phyloP scores from a whole-genome alignment of 805 yeast genomes.

The Candida railenensis region DNA sequence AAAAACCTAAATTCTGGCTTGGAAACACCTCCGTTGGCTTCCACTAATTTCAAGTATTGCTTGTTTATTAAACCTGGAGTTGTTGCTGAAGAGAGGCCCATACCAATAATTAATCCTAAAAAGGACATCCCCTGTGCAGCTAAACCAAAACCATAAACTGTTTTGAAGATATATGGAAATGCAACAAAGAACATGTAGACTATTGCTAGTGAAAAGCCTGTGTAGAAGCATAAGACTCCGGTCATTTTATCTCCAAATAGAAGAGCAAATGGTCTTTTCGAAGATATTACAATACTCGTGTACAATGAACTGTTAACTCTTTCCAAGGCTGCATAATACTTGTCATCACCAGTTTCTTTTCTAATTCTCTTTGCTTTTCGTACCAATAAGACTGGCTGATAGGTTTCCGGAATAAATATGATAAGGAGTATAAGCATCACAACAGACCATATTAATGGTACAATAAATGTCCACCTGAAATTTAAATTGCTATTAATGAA shows the following conservation, averaged over 20 bases:
- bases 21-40: slow-evolving; percentile 38
- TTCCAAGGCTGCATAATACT: slow-evolving; percentile 43
- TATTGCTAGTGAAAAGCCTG: slow-evolving; percentile 45
- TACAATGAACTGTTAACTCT: slow-evolving; percentile 14
- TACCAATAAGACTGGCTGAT: slow-evolving; percentile 23
- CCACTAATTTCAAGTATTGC: slow-evolving; percentile 30
- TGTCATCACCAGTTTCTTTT: slow-evolving; percentile 33
- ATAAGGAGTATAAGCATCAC: slow-evolving; percentile 16
- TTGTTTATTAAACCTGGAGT: slow-evolving; percentile 24
- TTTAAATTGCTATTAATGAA: slow-evolving; percentile 17
- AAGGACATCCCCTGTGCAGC: slow-evolving; percentile 29
- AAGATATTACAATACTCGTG: slow-evolving; percentile 18
- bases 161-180: slow-evolving; percentile 42
- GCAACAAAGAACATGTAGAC: slow-evolving; percentile 43
- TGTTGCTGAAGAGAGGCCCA: slow-evolving; percentile 26
- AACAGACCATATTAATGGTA: slow-evolving; percentile 24
- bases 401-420: slow-evolving; percentile 28
- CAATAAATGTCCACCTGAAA: slow-evolving; percentile 26
- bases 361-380: slow-evolving; percentile 25
- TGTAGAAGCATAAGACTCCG: slow-evolving; percentile 31
- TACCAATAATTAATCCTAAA: slow-evolving; percentile 37
- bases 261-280: slow-evolving; percentile 22
- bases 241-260: slow-evolving; percentile 30
- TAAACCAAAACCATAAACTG: slow-evolving; percentile 24
- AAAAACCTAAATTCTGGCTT: slow-evolving; percentile 79